Conservation (phyloP, 192 early-diverging fungal genomes). For the Diversispora epigaea region DNA sequence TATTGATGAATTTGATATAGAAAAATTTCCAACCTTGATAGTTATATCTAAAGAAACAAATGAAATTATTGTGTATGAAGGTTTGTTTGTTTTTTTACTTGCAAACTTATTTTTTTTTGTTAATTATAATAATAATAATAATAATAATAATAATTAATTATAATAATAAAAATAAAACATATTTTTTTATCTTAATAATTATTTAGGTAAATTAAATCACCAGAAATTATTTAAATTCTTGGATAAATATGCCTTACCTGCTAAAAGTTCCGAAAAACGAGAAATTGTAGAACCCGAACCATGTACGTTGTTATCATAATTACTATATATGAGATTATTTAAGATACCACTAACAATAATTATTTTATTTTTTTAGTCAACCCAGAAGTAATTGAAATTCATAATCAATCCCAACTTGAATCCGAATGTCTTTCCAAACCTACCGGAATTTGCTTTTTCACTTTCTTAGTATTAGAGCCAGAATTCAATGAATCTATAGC, state of each 20-base stretch:
- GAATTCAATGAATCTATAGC: constrained; percentile 43
- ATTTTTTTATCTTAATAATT: constrained; percentile 31
- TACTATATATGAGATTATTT: neutral
- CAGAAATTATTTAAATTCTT: constrained; percentile 62
- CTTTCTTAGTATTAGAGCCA: constrained; percentile 42
- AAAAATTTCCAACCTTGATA: constrained; percentile 65
- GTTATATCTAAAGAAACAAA: constrained; percentile 57
- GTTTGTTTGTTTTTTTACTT: constrained; percentile 56
- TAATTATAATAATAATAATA: too few relatives aligned
- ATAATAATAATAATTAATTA: too few relatives aligned
- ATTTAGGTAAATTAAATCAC: constrained; percentile 68
- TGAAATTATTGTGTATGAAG: constrained; percentile 55
- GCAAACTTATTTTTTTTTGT: neutral
- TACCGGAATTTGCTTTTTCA: constrained; percentile 46
- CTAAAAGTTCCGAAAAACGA: constrained; percentile 31
- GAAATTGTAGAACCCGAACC: constrained; percentile 21
- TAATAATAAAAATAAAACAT: too few relatives aligned
- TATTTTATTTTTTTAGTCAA: constrained; percentile 22
- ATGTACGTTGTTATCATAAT: constrained; percentile 19
- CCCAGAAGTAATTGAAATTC: constrained; percentile 41
- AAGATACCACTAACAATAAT: neutral
- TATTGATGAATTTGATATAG: constrained; percentile 57
- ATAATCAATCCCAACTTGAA: constrained; percentile 39
- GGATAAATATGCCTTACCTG: constrained; percentile 53
- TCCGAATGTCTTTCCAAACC: constrained; percentile 42